Evolutionary conservation across 345 rosid genomes (phyloP), one percentile per base, ranked within the genome.

Genomic region (Adansonia digitata): DNA sequence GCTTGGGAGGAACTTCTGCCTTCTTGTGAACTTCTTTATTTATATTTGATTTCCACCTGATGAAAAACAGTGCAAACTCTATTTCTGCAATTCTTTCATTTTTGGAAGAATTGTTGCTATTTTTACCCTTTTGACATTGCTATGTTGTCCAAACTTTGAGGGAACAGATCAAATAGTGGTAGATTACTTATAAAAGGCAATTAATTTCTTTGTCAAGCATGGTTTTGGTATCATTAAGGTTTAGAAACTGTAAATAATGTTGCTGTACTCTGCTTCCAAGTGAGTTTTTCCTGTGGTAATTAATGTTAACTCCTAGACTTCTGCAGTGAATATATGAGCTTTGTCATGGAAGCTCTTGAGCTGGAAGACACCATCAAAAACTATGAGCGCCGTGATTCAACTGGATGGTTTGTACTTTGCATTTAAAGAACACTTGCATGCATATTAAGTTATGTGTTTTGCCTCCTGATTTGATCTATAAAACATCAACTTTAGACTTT

Each of bases 311-410:
- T 29, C 24, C 7, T n/a, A 13, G 34, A 59, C 34, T 53, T 72
- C 63, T 82, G 86, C 83, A 89, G 92, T 64, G 90, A 89, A 79
- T 91, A 89, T 76, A 82, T 89, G 88, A 85, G 77, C 20, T 88
- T 59, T 69, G 88, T 91, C 49, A 37, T 79, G 77, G 88, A 91
- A 75, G 97, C 94, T 9, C 86, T 91, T 7, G 90, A 89, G 80
- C 80, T 91, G 77, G 94, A 91, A 85, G 97, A 91, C 72, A 84
- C 87, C 4, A 73, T 91, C 77, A 91, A 82, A 81, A 91, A 86
- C 73, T 86, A 84, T 80, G 97, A 89, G 73, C 86, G 86, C 7
- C 75, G 90, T 68, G 82, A 71, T 72, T 82, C 87, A 63, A 86
- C 87, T 61, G 92, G 92, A 91, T 91, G 97, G 97, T 89, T 82